Evolutionary conservation across 2,329 filamentous ascomycete genomes (phyloP), one percentile per base, ranked within the genome.

Genomic region (Huntiella abstrusa): DNA sequence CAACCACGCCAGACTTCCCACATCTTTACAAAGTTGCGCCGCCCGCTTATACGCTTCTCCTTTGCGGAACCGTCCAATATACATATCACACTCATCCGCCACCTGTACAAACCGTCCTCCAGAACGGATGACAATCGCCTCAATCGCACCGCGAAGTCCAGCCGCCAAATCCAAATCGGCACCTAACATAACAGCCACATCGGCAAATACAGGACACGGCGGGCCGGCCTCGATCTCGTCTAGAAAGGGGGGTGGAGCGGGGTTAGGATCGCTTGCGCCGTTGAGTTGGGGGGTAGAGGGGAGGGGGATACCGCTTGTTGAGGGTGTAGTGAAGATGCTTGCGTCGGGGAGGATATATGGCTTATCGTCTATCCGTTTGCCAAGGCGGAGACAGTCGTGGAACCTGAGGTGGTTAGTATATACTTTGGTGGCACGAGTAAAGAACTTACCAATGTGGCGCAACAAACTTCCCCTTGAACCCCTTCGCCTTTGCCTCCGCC

Each of bases 1-100:
- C 10, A 98, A 69, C 91, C 91, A 98, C 1, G 86, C 78, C 16
- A 98, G 66, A 57, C 92, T 98, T 12, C 87, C 91, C 10, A 98
- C 83, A 37, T 87, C 78, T 55, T 88, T 93, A 47, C 77, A 75
- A 10, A 70, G 67, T 54, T 81, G 78, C 0, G 85, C 81, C 4
- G 91, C 88, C 37, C 69, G 66, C 19, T 83, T 59, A 57, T 94
- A 98, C 45, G 91, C 73, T 6, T 71, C 60, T 0, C 87, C 87
- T 22, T 88, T 81, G 35, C 91, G 81, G 58, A 80, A 95, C 45
- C 85, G 81, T 58, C 88, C 92, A 42, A 98, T 73, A 55, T 84
- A 85, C 59, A 85, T 85, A 58, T 93, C 76, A 44, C 85, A 84
- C 32, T 77, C 68, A 1, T 78, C 68, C 3, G 88, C 69, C 2